Conservation (phyloP, 371 early-diverging fungal genomes). For the Chytridium lagenaria region DNA sequence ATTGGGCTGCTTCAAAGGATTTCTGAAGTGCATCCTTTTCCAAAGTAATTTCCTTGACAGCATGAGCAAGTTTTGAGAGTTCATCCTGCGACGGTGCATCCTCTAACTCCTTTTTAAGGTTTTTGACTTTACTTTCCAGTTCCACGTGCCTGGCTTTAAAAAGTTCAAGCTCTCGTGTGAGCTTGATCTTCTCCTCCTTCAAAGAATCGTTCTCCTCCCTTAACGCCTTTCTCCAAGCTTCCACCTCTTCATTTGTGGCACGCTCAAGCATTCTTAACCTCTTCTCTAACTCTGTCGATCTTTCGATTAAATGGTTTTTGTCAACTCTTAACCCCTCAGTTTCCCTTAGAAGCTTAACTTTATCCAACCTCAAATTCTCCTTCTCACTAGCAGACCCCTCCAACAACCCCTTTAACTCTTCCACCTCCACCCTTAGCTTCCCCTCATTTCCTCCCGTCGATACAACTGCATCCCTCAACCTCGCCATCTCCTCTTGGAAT, state of each 20-base stretch:
- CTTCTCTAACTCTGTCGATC: slow-evolving; percentile 1
- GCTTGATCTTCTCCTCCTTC: slow-evolving; percentile 15
- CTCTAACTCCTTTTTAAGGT: slow-evolving; percentile 3
- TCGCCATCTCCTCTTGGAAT: slow-evolving; percentile 8
- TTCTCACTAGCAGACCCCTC: background rate
- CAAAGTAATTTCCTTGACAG: no score
- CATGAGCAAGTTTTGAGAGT: background rate
- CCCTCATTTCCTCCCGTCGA: background rate
- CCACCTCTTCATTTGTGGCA: background rate
- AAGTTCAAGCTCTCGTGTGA: slow-evolving; percentile 5
- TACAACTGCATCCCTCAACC: slow-evolving; percentile 1
- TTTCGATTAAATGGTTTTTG: background rate
- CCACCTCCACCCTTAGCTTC: background rate
- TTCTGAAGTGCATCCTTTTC: background rate
- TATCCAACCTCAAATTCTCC: background rate
- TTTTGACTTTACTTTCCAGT: background rate
- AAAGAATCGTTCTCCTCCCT: slow-evolving; percentile 5
- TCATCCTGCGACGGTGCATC: background rate
- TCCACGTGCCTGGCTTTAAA: slow-evolving; percentile 1
- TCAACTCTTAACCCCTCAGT: background rate
- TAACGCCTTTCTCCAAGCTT: slow-evolving; percentile 7
- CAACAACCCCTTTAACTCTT: background rate
- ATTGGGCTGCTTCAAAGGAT: background rate
- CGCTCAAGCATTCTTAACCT: background rate
- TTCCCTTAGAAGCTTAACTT: slow-evolving; percentile 4